These are phyloP conservation scores for Starmerella kuoi DNA, from an alignment of 805 yeast species.

Conservation along the genomic window DNA sequence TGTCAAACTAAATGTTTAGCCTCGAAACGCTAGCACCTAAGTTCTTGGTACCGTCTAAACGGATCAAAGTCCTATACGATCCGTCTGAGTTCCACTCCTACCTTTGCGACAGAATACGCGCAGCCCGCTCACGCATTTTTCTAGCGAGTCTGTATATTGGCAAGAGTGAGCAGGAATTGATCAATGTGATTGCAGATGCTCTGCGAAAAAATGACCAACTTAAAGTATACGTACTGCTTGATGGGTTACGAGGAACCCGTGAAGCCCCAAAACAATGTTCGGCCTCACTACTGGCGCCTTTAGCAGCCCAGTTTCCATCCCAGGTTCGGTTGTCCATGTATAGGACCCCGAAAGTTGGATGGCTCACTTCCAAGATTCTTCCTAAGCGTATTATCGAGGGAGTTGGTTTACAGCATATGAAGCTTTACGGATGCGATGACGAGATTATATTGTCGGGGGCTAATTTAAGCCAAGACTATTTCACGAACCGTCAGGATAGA, in stretches of 20 bases:
- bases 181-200: constrained; percentile 50
- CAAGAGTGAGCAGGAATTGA: constrained; percentile 61
- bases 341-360: constrained; percentile 76
- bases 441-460: constrained; percentile 86
- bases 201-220: constrained; percentile 46
- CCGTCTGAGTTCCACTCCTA: constrained; percentile 65
- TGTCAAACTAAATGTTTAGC: constrained; percentile 9
- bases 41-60: constrained; percentile 18
- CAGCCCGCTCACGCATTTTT: constrained; percentile 58
- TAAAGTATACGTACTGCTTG: constrained; percentile 62
- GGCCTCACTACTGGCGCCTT: constrained; percentile 57
- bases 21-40: constrained; percentile 21
- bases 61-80: constrained; percentile 15
- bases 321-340: constrained; percentile 74
- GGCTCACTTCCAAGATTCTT: constrained; percentile 47
- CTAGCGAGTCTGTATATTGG: constrained; percentile 83
- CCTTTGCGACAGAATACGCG: constrained; percentile 45
- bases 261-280: constrained; percentile 74
- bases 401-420: constrained; percentile 91
- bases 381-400: constrained; percentile 88
- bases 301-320: constrained; percentile 46
- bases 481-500: constrained; percentile 88
- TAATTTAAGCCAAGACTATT: constrained; percentile 79
- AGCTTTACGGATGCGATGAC: constrained; percentile 86
- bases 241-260: constrained; percentile 84